Evolutionary conservation across 768 basidiomycete species (phyloP), one percentile per base, ranked within the genome.

Genomic region (Cantharellus anzutake): DNA sequence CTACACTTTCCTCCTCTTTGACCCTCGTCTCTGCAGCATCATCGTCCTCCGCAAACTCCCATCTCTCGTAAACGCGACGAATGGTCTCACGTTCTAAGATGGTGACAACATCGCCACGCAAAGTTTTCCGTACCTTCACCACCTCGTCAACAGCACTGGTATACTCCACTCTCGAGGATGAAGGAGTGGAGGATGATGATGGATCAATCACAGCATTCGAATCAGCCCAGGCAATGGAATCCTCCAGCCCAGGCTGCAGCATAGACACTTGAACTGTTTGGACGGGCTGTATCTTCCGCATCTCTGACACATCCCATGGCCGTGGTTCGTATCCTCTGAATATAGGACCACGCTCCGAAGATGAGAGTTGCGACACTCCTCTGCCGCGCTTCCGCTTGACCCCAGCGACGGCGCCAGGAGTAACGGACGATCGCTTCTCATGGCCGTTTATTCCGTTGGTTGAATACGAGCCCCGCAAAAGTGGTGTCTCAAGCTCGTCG

Each of bases 401-500:
- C 52, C 11, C 38, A 37, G 14, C 34, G 35, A 38, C 14, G 11
- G 44, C 44, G 44, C 11, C 44, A 48, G 44, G 44, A 11, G 44
- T 48, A 11, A 48, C 11, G 29, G 44, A 48, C 11, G 44, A 11
- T 11, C 44, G 44, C 44, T 48, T 48, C 44, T 11, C 44, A 29
- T 11, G 44, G 11, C 11, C 44, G 44, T 11, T 48, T 29, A 29
- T 29, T 48, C 44, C 44, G 29, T 48, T 48, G 44, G 29, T 48
- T 11, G 44, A 48, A 11, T 11, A 48, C 11, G 11, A 11, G 29
- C 7, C 35, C 14, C 35, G 7, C 14, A 37, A 55, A 37, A 55
- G 38, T 7, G 52, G 52, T 55, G 52, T 11, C 35, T 55, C 61
- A 3, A n/a, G 57, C 57, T 67, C 66, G 41, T 65, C 64, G 44